Evolutionary conservation across 225 moss, liverwort and hornwort species (phyloP), one percentile per base, ranked within the genome.

Genomic region (Climacium dendroides): DNA sequence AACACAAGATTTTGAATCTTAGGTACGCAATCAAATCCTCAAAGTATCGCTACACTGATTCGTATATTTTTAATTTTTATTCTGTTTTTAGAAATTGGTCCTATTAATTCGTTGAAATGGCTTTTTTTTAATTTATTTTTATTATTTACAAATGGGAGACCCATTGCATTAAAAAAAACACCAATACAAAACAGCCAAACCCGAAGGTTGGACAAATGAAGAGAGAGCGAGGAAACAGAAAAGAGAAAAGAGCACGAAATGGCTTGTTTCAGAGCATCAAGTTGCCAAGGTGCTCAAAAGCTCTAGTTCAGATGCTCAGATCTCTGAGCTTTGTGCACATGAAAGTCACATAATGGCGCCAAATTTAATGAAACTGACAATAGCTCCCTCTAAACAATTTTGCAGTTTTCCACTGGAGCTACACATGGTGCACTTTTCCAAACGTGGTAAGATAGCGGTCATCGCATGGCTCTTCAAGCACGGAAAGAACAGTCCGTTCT

Each of bases 361-460:
- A n/a, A n/a, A n/a, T 80, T 20, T 14, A 16, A 34, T 34, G 58
- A 59, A 59, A 41, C 59, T 59, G 19, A 41, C 29, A 29, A 19
- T 25, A 29, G 3, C 16, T 79, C 28, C 58, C 32, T 19, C 70
- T 9, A 22, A 43, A 55, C n/a, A 47, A 57, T 39, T 48, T 81
- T 76, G 75, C 83, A 97, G 97, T 47, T 96, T 94, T 87, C 94
- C 97, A 28, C 12, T 96, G 89, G 96, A 95, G 91, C 67, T 96
- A 25, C 97, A 97, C 87, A n/a, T 95, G 81, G 94, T 97, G 82
- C 95, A 97, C 79, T 77, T 74, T 53, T 91, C 94, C 29, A 76
- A 78, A 28, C 84, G 88, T 53, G 91, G 92, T 71, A 82, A 85
- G 57, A 88, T 92, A 55, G 96, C 97, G 25, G 94, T 95, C 59